Evolutionary conservation across 2,329 filamentous ascomycete species (phyloP), one percentile per base, ranked within the genome.

Genomic region (Pyrenochaeta sp.): DNA sequence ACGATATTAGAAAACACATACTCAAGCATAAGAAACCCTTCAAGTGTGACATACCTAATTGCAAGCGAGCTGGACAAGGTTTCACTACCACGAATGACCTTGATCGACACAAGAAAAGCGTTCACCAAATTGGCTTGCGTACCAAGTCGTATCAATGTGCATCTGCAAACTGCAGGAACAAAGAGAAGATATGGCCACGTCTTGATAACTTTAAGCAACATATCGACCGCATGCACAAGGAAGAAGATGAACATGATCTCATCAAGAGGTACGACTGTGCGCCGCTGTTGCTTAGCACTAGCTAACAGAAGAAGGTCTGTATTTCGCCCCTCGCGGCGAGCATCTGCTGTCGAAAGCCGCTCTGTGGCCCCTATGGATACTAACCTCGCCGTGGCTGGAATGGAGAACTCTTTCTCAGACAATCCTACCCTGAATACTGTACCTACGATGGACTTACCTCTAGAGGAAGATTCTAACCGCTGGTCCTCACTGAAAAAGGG

Each of bases 151-250:
- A 84, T 63, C 84, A 82, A 54, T 95, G 91, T 72, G 82, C 82
- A 50, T 79, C 85, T 5, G 77, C 77, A 6, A 69, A 79, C 24
- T 92, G 90, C 68, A 81, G 79, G 25, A 84, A 81, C 25, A 88
- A 82, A 60, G 80, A 80, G 1, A 96, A 96, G 73, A 79, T 84
- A 36, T 97, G 91, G 91, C 90, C 90, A 0, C 86, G 93, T 24
- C 82, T 89, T 50, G 93, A 97, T 76, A 97, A 97, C 71, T 97
- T 97, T 75, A 89, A 89, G 59, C 87, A 90, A 36, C 93, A 97
- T 72, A 83, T 96, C 45, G 82, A 80, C 49, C 85, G 89, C 10
- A 87, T 91, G 68, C 93, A 97, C 73, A 60, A 71, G 1, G 72
- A 82, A 4, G 77, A 82, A 40, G 73, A 83, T 55, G 64, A 77